Conservation (phyloP, 2,329 filamentous ascomycete genomes). For the Fusarium foetens region DNA sequence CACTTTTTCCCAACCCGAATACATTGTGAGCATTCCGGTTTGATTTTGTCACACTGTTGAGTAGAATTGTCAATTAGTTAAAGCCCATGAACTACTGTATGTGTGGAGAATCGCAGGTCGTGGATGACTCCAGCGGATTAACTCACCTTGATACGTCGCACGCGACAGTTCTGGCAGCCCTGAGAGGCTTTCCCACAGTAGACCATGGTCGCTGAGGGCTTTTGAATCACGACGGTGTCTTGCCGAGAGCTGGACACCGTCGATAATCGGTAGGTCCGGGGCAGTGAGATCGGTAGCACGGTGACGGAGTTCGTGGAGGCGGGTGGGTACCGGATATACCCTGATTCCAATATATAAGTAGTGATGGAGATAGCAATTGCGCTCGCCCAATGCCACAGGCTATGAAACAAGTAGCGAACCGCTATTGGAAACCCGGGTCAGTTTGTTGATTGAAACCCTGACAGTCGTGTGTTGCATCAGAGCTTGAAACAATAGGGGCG, state of each 20-base stretch:
- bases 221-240: constrained; percentile 7
- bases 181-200: constrained; percentile 67
- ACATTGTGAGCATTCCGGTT: constrained; percentile 71
- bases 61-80: constrained; percentile 17
- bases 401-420: constrained; percentile 6
- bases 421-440: neutral
- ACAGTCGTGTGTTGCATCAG: constrained; percentile 1
- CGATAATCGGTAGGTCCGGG: constrained; percentile 10
- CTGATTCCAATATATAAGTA: constrained; percentile 8
- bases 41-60: constrained; percentile 67
- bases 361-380: neutral
- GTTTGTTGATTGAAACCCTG: constrained; percentile 5
- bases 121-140: neutral
- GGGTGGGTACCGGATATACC: constrained; percentile 1
- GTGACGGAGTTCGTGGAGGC: constrained; percentile 7
- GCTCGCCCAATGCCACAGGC: neutral
- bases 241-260: constrained; percentile 19
- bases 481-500: constrained; percentile 25
- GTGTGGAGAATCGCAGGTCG: neutral
- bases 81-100: neutral
- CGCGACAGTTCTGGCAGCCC: constrained; percentile 64
- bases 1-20: constrained; percentile 68
- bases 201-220: constrained; percentile 55
- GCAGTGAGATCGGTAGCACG: constrained; percentile 13
- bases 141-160: constrained; percentile 64